A percentile compares a stretch with the other conserved stretches of the same genome.
Conservation (phyloP, 2,329 filamentous ascomycete species). For the Arthrobotrys sphaeroides region DNA sequence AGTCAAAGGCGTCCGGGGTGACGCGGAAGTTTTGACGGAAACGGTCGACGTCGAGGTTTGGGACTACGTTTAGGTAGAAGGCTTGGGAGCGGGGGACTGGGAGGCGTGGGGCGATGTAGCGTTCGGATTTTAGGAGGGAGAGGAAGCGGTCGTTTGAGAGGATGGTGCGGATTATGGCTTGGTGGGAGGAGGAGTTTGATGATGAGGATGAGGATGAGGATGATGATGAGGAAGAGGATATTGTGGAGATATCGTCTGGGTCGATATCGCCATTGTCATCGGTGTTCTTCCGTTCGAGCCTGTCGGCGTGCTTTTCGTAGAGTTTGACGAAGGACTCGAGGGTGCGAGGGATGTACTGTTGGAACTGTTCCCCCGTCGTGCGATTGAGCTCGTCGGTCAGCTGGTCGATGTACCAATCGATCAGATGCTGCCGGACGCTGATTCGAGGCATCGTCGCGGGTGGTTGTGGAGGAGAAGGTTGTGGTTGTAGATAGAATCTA, state of each 20-base stretch:
- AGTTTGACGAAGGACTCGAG: conserved; percentile 7
- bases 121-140: neutral
- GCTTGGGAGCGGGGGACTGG: neutral
- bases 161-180: neutral
- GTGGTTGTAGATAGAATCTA: neutral
- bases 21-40: conserved; percentile 17
- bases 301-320: neutral
- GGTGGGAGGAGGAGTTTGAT: neutral
- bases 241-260: neutral
- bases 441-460: neutral
- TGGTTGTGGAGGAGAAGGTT: neutral
- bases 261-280: neutral
- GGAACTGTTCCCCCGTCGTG: neutral
- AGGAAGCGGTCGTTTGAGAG: neutral
- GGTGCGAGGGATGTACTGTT: neutral
- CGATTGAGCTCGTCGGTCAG: neutral
- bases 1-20: neutral
- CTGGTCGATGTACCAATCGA: conserved; percentile 6
- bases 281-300: neutral
- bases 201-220: neutral
- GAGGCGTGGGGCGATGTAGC: neutral
- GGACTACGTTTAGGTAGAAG: conserved; percentile 6
- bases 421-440: neutral
- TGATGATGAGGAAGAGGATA: neutral
- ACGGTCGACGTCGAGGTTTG: neutral